phyloP scores from a whole-genome alignment of 805 yeast genomes.

The Teunomyces atbi region DNA sequence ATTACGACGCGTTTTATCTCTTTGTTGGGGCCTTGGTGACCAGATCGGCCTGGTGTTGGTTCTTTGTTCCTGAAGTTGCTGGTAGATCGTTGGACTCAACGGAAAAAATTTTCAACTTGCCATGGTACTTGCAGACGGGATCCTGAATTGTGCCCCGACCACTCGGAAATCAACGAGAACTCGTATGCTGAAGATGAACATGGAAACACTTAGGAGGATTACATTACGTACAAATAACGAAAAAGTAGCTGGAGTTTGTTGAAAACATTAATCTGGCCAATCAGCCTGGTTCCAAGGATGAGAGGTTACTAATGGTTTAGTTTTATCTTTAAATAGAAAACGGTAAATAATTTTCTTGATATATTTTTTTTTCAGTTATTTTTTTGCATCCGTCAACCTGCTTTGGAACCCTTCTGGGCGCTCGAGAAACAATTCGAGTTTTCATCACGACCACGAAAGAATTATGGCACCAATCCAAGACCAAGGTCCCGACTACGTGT shows the following conservation, averaged over 20 bases:
- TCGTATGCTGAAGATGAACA: slow-evolving; percentile 4
- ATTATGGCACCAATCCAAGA: slow-evolving; percentile 5
- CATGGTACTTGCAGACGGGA: slow-evolving; percentile 26
- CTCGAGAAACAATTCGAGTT: neutral
- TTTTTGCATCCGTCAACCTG: neutral
- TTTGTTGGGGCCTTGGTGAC: slow-evolving; percentile 16
- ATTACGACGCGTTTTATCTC: slow-evolving; percentile 23
- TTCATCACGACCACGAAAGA: neutral
- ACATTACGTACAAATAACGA: slow-evolving; percentile 10
- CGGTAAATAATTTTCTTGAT: too few relatives aligned
- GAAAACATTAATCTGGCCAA: slow-evolving; percentile 7
- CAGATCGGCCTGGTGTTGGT: slow-evolving; percentile 22
- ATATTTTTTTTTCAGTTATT: too few relatives aligned
- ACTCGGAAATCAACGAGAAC: slow-evolving; percentile 22
- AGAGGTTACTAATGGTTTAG: neutral
- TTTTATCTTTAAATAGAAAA: neutral
- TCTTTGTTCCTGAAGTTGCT: slow-evolving; percentile 23
- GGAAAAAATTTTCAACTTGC: slow-evolving; percentile 25
- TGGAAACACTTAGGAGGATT: slow-evolving; percentile 8
- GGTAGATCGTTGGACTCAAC: slow-evolving; percentile 26
- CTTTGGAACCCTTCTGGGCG: neutral
- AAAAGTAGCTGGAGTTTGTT: slow-evolving; percentile 6
- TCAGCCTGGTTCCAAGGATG: neutral
- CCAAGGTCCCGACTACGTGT: slow-evolving; percentile 47
- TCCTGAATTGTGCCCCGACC: slow-evolving; percentile 23